Base-by-base conservation (phyloP, 345 rosid species). In the Reutealis trisperma region DNA sequence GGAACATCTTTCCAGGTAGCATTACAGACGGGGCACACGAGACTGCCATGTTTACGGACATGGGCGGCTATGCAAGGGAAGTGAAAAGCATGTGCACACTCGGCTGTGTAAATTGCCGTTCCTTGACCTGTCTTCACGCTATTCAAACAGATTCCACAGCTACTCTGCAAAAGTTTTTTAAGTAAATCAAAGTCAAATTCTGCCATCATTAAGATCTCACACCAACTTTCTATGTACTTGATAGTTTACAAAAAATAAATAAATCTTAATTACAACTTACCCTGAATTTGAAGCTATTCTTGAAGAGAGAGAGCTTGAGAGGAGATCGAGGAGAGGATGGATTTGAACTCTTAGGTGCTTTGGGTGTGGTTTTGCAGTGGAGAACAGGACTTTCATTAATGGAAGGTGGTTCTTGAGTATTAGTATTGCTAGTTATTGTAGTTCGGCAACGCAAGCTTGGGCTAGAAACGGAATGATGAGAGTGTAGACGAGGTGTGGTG, bases 401-500 rank as follows among this genome's bases (percentile, higher is more conserved):
- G 8, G 84, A 25, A 63, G 84, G 13, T n/a, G 73, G 42, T 0
- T 73, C 81, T 34, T 57, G 67, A 64, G 71, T 73, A 37, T 11
- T 59, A 57, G 74, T 63, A 6, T 5, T 37, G 41, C 5, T 37
- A 27, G 1, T 27, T 27, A 27, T 27, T 1, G 81, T 41, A 7
- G 89, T 87, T 61, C 86, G 85, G 84, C 95, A 90, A 44, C 86
- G 90, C 73, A 89, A 72, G 81, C 77, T 71, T 19, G 89, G 88
- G 72, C 80, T 89, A 10, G 88, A 80, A 9, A 60, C 66, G 13
- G 76, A 37, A 37, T 37, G 61, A 15, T 77, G 83, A 77, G 86
- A 73, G 21, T 58, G 80, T 24, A 54, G 72, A 27, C 96, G 90
- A 13, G 96, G 94, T 8, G 96, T 90, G 7, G 88, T 83, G 4